Percentiles rank a stretch among this genome's conserved stretches.
These are phyloP conservation scores for Polytrichum formosum DNA, from an alignment of 225 moss, liverwort and hornwort genomes.

Conservation along the genomic window DNA sequence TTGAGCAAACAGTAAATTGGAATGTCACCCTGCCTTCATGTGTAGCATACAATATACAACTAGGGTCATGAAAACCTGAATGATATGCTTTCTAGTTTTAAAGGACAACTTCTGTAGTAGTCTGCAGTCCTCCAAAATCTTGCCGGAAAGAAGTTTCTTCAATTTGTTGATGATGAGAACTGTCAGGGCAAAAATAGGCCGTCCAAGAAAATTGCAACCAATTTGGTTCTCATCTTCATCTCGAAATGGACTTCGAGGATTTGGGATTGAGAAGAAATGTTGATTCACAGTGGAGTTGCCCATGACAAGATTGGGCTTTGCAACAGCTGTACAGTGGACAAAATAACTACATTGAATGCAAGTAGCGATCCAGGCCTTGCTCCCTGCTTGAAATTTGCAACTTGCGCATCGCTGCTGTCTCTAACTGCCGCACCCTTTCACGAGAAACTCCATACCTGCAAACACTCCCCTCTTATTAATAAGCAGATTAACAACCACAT, in stretches of 20 bases:
- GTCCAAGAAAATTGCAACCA: conserved; percentile 15
- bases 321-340: conserved; percentile 36
- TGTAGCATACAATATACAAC: conserved; percentile 40
- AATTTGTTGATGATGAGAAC: conserved; percentile 25
- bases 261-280: conserved; percentile 11
- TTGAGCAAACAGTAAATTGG: conserved; percentile 15
- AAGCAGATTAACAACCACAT: not conserved
- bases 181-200: conserved; percentile 10
- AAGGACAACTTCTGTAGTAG: not conserved
- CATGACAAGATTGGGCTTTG: conserved; percentile 17
- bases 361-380: conserved; percentile 64
- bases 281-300: conserved; percentile 29
- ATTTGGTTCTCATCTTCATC: conserved; percentile 19
- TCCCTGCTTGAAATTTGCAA: conserved; percentile 60
- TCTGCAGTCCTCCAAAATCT: conserved; percentile 10
- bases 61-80: conserved; percentile 12
- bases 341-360: conserved; percentile 32
- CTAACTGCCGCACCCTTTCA: conserved; percentile 64
- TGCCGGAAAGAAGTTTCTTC: no score
- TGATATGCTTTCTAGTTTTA: conserved; percentile 11
- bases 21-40: conserved; percentile 16
- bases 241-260: conserved; percentile 17
- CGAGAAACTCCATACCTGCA: conserved; percentile 67
- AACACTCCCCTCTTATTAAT: not conserved
- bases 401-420: conserved; percentile 69